These are phyloP conservation scores for Paecilomyces sp. DNA, from an alignment of 2,329 filamentous ascomycete genomes.

Conservation along the genomic window DNA sequence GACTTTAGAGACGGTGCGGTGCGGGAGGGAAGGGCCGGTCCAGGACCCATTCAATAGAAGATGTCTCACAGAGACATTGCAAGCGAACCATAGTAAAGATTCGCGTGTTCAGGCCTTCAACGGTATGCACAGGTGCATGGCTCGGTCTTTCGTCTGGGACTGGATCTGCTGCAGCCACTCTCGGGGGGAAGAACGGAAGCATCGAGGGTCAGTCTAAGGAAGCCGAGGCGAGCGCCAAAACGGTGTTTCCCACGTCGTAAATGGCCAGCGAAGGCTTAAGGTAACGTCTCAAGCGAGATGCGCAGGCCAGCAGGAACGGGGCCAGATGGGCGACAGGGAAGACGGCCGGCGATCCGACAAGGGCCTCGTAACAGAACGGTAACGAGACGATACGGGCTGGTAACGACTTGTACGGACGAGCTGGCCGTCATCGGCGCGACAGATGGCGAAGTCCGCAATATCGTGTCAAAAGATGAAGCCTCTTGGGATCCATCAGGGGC, in stretches of 20 bases:
- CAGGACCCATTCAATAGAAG: slow-evolving; percentile 8
- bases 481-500: neutral
- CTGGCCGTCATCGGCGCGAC: neutral
- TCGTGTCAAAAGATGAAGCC: neutral
- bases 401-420: neutral
- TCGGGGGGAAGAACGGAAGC: neutral
- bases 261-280: neutral
- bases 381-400: neutral
- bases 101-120: neutral
- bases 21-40: slow-evolving; percentile 17
- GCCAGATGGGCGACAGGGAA: neutral
- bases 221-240: neutral
- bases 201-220: neutral
- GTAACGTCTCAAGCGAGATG: neutral
- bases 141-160: neutral
- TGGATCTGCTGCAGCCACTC: neutral
- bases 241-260: neutral
- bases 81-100: neutral
- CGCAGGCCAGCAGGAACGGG: neutral
- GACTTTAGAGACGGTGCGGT: slow-evolving; percentile 5
- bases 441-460: neutral
- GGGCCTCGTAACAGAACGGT: neutral
- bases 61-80: slow-evolving; percentile 1
- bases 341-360: neutral
- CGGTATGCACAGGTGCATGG: neutral